Percentiles rank a stretch among this genome's conserved stretches.
Evolutionary conservation across 148 eudicot species (phyloP).

Genomic region (Vaccinium corymbosum): DNA sequence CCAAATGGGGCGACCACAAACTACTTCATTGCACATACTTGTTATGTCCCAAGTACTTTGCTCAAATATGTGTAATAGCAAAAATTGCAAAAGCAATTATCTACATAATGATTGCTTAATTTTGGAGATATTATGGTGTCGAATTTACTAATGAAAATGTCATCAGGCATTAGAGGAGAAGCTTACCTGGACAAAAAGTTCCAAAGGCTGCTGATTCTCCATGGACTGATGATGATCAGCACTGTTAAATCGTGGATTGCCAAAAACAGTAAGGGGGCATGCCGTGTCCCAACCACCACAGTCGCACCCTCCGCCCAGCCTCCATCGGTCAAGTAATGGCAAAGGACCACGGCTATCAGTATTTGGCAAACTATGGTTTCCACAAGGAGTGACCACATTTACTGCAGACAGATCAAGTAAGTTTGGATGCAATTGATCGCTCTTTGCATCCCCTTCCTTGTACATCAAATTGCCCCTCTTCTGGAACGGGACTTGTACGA

Average conservation of each 20-base stretch:
- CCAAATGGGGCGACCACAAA: background rate
- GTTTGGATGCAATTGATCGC: conserved; percentile 30
- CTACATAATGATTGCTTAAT: background rate
- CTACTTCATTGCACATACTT: background rate
- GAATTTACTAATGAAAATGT: background rate
- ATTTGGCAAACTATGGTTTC: conserved; percentile 70
- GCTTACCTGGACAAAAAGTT: conserved; percentile 68
- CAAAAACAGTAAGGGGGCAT: conserved; percentile 68
- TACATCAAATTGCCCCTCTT: conserved; percentile 72
- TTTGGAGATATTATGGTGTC: too few relatives aligned
- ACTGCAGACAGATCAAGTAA: conserved; percentile 42
- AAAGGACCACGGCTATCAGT: conserved; percentile 61
- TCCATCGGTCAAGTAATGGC: conserved; percentile 80
- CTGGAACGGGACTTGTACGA: conserved; percentile 57
- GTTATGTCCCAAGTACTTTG: background rate
- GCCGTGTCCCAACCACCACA: conserved; percentile 99
- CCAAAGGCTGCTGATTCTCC: conserved; percentile 39
- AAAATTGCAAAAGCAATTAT: background rate
- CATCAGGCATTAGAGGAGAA: conserved; percentile 10
- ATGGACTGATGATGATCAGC: conserved; percentile 29
- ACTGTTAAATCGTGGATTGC: conserved; percentile 35
- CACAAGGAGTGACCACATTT: conserved; percentile 67
- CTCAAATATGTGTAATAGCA: background rate
- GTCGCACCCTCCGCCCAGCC: conserved; percentile 79
- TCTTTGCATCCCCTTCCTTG: conserved; percentile 47